These are phyloP conservation scores for Coemansia pectinata DNA, from an alignment of 192 early-diverging fungal species.

Conservation along the genomic window DNA sequence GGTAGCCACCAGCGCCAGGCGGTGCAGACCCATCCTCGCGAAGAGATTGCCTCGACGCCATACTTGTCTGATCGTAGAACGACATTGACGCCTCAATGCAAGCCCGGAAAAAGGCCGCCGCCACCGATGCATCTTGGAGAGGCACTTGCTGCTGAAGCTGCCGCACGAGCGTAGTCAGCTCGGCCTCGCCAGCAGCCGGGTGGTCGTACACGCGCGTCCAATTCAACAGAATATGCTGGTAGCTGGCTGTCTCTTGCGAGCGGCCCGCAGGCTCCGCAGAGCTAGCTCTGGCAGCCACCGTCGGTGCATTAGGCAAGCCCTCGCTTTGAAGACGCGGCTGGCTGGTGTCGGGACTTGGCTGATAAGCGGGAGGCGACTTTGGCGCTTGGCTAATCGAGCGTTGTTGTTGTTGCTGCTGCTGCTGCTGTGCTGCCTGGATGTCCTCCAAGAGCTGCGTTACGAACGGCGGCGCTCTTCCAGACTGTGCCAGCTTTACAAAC, in stretches of 20 bases:
- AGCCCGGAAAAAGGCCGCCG: constrained; percentile 87
- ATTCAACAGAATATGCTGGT: constrained; percentile 51
- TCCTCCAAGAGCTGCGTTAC: constrained; percentile 41
- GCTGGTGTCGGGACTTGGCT: neutral
- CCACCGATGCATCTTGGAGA: constrained; percentile 72
- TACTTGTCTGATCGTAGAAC: constrained; percentile 64
- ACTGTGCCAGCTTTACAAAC: constrained; percentile 63
- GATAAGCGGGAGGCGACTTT: neutral
- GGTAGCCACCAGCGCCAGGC: constrained; percentile 57
- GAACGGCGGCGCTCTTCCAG: constrained; percentile 62
- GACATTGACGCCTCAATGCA: constrained; percentile 86
- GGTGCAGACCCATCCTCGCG: constrained; percentile 10
- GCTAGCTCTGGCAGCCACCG: neutral
- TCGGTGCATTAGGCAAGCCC: neutral
- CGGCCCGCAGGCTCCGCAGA: constrained; percentile 5
- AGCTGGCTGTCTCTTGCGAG: constrained; percentile 44
- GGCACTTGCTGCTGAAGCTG: constrained; percentile 78
- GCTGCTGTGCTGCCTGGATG: constrained; percentile 24
- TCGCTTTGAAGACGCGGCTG: neutral
- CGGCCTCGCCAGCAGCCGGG: constrained; percentile 45
- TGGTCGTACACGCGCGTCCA: constrained; percentile 56
- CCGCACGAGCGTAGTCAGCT: constrained; percentile 49
- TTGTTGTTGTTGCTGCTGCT: constrained; percentile 11
- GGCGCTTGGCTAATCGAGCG: neutral
- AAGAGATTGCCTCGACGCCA: constrained; percentile 11